phyloP scores from a whole-genome alignment of 1,284 basidiomycete genomes.

The Moesziomyces parantarcticus region DNA sequence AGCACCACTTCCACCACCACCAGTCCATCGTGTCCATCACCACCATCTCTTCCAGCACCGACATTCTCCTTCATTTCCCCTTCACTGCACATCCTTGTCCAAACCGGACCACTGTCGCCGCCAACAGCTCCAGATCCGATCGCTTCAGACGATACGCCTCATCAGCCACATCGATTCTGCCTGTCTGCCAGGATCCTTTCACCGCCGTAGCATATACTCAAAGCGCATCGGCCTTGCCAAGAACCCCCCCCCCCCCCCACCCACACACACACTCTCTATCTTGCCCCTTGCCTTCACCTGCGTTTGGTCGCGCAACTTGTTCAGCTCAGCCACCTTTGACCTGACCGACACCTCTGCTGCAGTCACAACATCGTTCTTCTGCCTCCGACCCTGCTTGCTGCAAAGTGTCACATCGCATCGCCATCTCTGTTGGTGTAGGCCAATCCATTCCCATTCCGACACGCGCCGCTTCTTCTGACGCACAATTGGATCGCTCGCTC shows the following conservation, averaged over 20 bases:
- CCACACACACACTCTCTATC: background rate
- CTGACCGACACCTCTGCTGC: background rate
- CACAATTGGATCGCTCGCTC: background rate
- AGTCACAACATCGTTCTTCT: background rate
- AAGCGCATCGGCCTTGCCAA: background rate
- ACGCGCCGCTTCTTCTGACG: constrained; percentile 8
- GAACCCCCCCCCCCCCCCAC: too few species aligned
- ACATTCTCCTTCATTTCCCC: background rate
- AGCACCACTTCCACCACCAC: constrained; percentile 1
- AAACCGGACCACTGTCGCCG: too few species aligned
- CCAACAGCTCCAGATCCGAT: background rate
- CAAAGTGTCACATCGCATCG: background rate
- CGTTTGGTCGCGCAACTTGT: background rate
- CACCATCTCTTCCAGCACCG: background rate
- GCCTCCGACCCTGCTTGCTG: too few species aligned
- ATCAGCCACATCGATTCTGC: background rate
- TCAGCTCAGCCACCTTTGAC: background rate
- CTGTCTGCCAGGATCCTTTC: background rate
- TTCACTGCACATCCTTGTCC: background rate
- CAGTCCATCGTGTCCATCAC: too few species aligned
- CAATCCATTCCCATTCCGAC: background rate
- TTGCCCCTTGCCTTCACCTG: background rate
- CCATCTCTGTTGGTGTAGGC: background rate
- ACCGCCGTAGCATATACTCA: constrained; percentile 1
- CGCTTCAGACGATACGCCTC: background rate